Evolutionary conservation across 2,329 filamentous ascomycete species (phyloP), one percentile per base, ranked within the genome.

Genomic region (Aspergillus sp.): DNA sequence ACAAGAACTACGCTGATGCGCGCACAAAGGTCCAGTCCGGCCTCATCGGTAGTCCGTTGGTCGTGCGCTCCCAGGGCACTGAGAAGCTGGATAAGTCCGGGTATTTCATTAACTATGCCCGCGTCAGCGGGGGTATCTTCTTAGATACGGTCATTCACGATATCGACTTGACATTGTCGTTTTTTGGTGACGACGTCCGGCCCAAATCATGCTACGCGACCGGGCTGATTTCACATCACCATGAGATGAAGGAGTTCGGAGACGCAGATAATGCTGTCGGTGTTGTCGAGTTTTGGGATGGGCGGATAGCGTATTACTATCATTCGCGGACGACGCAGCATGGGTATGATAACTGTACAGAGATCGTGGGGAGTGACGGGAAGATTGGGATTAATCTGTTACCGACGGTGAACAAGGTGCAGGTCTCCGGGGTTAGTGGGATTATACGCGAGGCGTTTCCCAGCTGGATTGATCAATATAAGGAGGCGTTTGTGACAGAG

Each of bases 131-230:
- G 34, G 86, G 86, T 22, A 87, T 89, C 68, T 89, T 89, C 64
- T 86, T 89, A 56, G 87, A 89, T 75, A 87, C 84, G 74, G 84
- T 83, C 52, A 84, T 89, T 66, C 87, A 89, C 75, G 87, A 89
- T 65, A 89, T 89, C 63, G 85, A 87, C 61, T 79, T 88, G 2
- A 79, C 83, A 0, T 75, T 87, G 2, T 88, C 85, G 84, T 87
- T 83, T 75, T 85, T 87, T 66, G 83, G 82, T 11, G 77, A 82
- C 51, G 77, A 75, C 40, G 70, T 76, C 11, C 27, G 3, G 27
- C 77, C 85, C 61, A 87, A 86, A 72, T 80, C 76, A 46, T 80
- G 85, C 5, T 76, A 77, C 0, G 83, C 83, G 0, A 72, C 81
- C 2, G 85, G 85, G 9, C 82, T 85, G 62, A 84, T 80, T 2